phyloP scores from a whole-genome alignment of 352 stramenopile species.

The Phytophthora melonis region DNA sequence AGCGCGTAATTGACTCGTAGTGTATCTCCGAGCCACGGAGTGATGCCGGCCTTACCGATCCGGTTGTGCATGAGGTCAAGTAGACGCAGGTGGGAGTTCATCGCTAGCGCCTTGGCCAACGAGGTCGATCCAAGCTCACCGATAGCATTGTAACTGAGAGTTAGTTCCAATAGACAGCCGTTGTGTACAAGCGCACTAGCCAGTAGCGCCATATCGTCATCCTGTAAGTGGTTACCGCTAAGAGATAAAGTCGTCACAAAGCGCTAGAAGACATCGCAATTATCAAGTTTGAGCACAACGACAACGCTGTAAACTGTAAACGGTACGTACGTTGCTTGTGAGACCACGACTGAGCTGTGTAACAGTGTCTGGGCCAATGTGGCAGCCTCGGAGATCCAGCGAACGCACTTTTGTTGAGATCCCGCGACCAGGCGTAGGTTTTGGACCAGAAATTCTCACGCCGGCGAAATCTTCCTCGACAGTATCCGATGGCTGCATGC shows the following conservation, averaged over 20 bases:
- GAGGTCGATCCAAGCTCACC: slow-evolving; percentile 56
- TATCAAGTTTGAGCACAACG: no score
- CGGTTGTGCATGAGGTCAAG: slow-evolving; percentile 80
- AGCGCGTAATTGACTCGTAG: slow-evolving; percentile 62
- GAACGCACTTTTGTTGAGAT: slow-evolving; percentile 19
- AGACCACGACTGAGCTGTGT: slow-evolving; percentile 52
- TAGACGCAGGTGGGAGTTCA: slow-evolving; percentile 50
- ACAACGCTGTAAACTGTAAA: neutral
- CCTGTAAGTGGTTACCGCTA: slow-evolving; percentile 73
- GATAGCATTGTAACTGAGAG: slow-evolving; percentile 81
- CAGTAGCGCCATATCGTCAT: slow-evolving; percentile 60
- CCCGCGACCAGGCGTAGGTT: neutral
- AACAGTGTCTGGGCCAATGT: slow-evolving; percentile 55
- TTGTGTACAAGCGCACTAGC: slow-evolving; percentile 67
- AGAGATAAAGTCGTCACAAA: slow-evolving; percentile 68
- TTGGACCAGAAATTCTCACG: slow-evolving; percentile 12
- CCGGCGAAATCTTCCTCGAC: slow-evolving; percentile 15
- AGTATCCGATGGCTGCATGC: slow-evolving; percentile 15
- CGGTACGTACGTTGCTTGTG: slow-evolving; percentile 56
- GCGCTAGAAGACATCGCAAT: slow-evolving; percentile 36
- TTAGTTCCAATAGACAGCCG: slow-evolving; percentile 55
- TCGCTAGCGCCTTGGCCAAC: slow-evolving; percentile 56
- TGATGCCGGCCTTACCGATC: slow-evolving; percentile 64
- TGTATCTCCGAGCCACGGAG: slow-evolving; percentile 68
- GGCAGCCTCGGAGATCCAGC: slow-evolving; percentile 67